Percentiles rank a stretch among this genome's conserved stretches.
These are phyloP conservation scores for Penicillium herquei DNA, from an alignment of 495 filamentous ascomycete species.

Conservation along the genomic window DNA sequence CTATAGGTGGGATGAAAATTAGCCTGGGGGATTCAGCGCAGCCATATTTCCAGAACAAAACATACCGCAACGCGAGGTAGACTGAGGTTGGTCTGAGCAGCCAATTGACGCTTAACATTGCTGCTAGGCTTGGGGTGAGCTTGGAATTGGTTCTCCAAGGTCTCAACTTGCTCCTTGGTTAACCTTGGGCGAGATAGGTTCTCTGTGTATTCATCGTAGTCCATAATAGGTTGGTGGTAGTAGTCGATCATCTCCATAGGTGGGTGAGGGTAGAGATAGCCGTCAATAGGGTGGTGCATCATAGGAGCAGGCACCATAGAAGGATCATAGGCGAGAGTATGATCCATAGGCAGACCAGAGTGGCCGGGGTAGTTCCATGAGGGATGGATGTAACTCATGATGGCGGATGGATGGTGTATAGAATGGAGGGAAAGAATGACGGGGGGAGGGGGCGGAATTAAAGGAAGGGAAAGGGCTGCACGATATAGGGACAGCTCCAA, in stretches of 20 bases:
- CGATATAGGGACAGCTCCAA: constrained; percentile 9
- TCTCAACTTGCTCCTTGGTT: constrained; percentile 79
- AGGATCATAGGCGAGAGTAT: constrained; percentile 40
- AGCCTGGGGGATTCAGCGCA: too few relatives aligned
- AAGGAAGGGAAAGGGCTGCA: constrained; percentile 8
- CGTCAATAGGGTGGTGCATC: constrained; percentile 45
- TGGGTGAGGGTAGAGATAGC: constrained; percentile 42
- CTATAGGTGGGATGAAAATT: constrained; percentile 35
- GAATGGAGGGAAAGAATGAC: constrained; percentile 9
- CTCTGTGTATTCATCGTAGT: constrained; percentile 51
- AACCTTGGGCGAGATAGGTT: constrained; percentile 61
- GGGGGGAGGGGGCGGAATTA: constrained; percentile 1
- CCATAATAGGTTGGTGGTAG: constrained; percentile 49
- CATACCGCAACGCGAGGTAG: constrained; percentile 74
- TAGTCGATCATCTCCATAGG: constrained; percentile 48
- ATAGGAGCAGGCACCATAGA: constrained; percentile 42
- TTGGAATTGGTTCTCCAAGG: constrained; percentile 70
- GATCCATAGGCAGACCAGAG: constrained; percentile 39
- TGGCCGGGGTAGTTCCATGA: constrained; percentile 42
- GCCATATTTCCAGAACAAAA: constrained; percentile 14
- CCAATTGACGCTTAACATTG: constrained; percentile 70
- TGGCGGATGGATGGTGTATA: constrained; percentile 7
- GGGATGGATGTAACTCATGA: constrained; percentile 48
- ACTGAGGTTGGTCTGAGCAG: constrained; percentile 69
- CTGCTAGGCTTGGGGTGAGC: constrained; percentile 77